A percentile compares a stretch with the other conserved stretches of the same genome.
Evolutionary conservation across 75 land plant species (phyloP).

Genomic region (Pinus taeda): DNA sequence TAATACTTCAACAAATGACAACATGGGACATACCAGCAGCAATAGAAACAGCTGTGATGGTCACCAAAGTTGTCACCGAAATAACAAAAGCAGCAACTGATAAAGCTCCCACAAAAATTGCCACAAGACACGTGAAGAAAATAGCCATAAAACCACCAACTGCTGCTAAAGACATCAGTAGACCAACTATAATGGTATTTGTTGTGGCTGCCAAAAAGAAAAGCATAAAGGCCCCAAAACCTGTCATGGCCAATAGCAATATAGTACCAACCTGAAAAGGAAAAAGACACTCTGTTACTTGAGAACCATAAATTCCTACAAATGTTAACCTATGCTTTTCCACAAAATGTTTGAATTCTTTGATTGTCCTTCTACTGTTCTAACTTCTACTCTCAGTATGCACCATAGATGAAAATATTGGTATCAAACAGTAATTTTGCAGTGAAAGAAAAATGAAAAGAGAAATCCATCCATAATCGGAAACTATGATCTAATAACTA

Average conservation of each 20-base stretch:
- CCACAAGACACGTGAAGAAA: conserved; percentile 66
- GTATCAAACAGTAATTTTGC: neutral
- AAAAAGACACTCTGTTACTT: neutral
- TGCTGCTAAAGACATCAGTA: conserved; percentile 75
- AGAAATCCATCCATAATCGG: neutral
- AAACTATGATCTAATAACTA: neutral
- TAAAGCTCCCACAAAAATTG: conserved; percentile 74
- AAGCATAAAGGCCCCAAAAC: conserved; percentile 55
- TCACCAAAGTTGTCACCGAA: conserved; percentile 54
- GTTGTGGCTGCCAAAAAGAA: conserved; percentile 72
- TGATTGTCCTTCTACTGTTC: neutral
- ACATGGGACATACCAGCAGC: conserved; percentile 49
- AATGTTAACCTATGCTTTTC: neutral
- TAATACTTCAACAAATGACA: neutral
- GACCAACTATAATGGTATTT: conserved; percentile 73
- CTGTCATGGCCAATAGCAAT: conserved; percentile 52
- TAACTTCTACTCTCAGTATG: neutral
- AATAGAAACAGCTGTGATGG: conserved; percentile 58
- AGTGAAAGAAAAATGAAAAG: neutral
- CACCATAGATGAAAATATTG: neutral
- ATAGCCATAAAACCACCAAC: conserved; percentile 85
- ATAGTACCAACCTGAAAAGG: conserved; percentile 62
- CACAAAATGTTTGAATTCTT: neutral
- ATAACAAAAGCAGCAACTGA: conserved; percentile 57
- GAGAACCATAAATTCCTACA: conserved; percentile 6